Base-by-base conservation (phyloP, 2,329 filamentous ascomycete genomes). In the Sphaerulina vaccinii region DNA sequence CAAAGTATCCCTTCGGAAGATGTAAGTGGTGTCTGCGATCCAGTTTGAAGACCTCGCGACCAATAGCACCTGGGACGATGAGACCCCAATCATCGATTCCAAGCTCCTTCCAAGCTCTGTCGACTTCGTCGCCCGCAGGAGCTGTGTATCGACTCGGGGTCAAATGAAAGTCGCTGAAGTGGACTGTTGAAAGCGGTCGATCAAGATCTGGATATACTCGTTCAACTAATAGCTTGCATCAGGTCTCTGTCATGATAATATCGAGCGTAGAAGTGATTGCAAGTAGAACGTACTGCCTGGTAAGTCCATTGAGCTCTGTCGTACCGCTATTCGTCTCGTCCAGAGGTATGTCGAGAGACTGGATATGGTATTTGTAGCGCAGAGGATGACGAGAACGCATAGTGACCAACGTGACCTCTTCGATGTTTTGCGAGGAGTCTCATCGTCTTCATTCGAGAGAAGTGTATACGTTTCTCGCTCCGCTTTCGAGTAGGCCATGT, bases 41-140 rank as follows among this genome's bases (percentile, higher is more conserved):
- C 10, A 52, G 19, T 18, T 32, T 36, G 29, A 22, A 50, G 7
- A 50, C 19, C 15, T 42, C 19, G n/a, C 21, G 24, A 1, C 41
- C 49, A 2, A 47, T 7, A 2, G 15, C 5, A 13, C 35, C 42
- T 2, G 49, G 49, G 7, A 52, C 9, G 2, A 41, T 16, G 35
- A 52, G 39, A 7, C 35, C 36, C 11, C 18, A 2, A n/a, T 47
- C 42, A 27, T 24, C 18, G 9, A 41, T 24, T 16, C 49, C 49
- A 5, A 52, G 18, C 21, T 52, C 49, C 10, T 36, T 41, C 49
- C 49, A 52, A 2, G 49, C 49, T 1, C 19, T 18, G 13, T 52
- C 49, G 42, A 52, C 49, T 36, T 42, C 24, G 3, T 11, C 5
- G 19, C 42, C 24, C 8, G 49, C 21, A 9, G 49, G 35, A 2